A percentile compares a stretch with the other conserved stretches of the same genome.
These are phyloP conservation scores for Sporopachydermia lactativora DNA, from an alignment of 805 yeast genomes.

Conservation along the genomic window DNA sequence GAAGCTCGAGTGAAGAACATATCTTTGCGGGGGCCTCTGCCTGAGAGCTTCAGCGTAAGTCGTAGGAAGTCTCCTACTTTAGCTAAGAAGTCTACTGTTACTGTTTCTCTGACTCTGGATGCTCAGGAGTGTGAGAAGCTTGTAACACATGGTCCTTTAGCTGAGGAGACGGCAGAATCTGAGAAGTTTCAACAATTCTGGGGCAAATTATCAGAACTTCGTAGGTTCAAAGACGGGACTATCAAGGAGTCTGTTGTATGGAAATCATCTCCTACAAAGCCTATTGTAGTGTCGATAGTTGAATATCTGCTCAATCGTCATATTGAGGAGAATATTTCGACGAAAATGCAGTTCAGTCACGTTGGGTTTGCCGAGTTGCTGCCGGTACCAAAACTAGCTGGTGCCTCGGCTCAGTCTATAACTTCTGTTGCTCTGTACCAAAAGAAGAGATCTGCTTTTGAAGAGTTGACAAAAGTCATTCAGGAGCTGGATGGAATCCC, in stretches of 20 bases:
- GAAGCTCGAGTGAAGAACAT: constrained; percentile 28
- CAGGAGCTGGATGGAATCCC: constrained; percentile 44
- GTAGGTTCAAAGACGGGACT: constrained; percentile 87
- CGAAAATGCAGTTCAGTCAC: constrained; percentile 24
- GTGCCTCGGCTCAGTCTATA: constrained; percentile 38
- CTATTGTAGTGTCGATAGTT: constrained; percentile 52
- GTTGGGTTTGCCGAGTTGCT: constrained; percentile 33
- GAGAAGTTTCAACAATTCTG: constrained; percentile 69
- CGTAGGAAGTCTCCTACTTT: constrained; percentile 19
- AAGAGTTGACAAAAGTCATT: constrained; percentile 33
- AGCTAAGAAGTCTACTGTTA: constrained; percentile 22
- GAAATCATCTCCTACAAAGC: constrained; percentile 41
- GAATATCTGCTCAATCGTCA: constrained; percentile 53
- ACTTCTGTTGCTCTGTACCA: constrained; percentile 13
- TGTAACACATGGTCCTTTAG: constrained; percentile 76
- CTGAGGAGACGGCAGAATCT: constrained; percentile 39
- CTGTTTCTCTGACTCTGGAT: constrained; percentile 56
- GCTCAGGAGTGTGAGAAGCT: constrained; percentile 64
- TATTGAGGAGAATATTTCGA: constrained; percentile 30
- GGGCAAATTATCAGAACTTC: constrained; percentile 74
- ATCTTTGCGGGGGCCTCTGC: background rate
- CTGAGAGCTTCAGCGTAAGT: constrained; percentile 20
- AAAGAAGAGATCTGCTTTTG: constrained; percentile 28
- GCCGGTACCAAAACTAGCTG: constrained; percentile 48
- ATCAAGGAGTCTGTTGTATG: constrained; percentile 88